Evolutionary conservation across 306 rosid species (phyloP), one percentile per base, ranked within the genome.

Genomic region (Prinsepia uniflora): DNA sequence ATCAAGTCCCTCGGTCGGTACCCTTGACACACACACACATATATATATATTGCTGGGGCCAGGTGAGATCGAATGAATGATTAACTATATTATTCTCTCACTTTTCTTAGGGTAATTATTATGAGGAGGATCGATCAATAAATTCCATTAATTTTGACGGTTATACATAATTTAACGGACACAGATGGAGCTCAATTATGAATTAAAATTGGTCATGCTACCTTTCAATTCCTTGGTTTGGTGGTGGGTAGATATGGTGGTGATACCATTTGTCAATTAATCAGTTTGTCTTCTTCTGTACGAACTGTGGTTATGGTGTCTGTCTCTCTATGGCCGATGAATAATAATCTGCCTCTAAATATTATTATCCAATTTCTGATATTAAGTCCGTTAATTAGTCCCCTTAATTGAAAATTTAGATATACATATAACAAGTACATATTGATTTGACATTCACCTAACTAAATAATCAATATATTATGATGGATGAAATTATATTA

Each of bases 391-490:
- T 57, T 70, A 70, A 70, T 56, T 56, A 24, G 52, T 43, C 54
- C 36, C 65, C 9, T 19, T 20, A 12, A 30, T 30, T 8, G 41
- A 42, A 20, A 41, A 19, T 14, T 18, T 12, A 63, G 15, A 8
- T 30, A 30, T 30, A 30, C 4, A 30, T 30, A 30, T 30, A 30
- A 30, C 36, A 30, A 30, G 36, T 30, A 30, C 36, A 53, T 70
- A 59, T 0, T 17, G 64, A 70, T 70, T 55, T 70, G 56, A 70
- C 56, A 57, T 18, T 44, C 74, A 57, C 56, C 74, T 44, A 57
- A 70, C 19, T n/a, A 40, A 7, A 9, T 41, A 10, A 22, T 24
- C 30, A 24, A 24, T 24, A 24, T 24, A 24, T 24, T 24, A 24
- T 24, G 30, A 24, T 24, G 18, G 15, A 39, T 13, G 76, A 82